These are phyloP conservation scores for Orobanche coerulescens DNA, from an alignment of 257 asterid species.

Conservation along the genomic window DNA sequence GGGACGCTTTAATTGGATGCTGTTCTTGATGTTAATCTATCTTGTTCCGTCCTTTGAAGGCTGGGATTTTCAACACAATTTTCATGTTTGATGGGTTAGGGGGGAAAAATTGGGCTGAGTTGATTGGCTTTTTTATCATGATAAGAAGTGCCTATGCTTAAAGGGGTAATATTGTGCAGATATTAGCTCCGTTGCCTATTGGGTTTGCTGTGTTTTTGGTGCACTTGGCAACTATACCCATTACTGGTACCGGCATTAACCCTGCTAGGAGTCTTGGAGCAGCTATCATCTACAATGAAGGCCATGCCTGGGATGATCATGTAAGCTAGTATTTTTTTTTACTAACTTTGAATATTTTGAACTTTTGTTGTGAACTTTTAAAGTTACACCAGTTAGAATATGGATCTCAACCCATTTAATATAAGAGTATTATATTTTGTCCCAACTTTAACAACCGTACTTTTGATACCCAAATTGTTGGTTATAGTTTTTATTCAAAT, in stretches of 20 bases:
- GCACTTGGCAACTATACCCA: constrained; percentile 47
- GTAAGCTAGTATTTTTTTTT: no score
- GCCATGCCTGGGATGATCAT: constrained; percentile 47
- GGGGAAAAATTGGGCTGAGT: not conserved
- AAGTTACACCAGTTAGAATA: no score
- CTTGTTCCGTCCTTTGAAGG: not conserved
- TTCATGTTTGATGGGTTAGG: not conserved
- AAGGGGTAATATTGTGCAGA: constrained; percentile 22
- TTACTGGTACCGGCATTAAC: constrained; percentile 47
- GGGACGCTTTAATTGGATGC: not conserved
- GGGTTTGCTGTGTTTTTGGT: constrained; percentile 56
- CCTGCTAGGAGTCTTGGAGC: constrained; percentile 58
- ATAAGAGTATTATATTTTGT: no score
- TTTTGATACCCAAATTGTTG: no score
- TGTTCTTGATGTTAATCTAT: not conserved
- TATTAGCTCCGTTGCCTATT: constrained; percentile 54
- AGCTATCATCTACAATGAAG: constrained; percentile 48
- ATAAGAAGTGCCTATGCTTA: not conserved
- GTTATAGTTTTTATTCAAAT: no score
- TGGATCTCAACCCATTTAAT: no score
- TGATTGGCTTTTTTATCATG: not conserved
- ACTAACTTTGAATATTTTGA: no score
- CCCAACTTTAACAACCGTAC: no score
- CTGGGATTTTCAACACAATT: not conserved
- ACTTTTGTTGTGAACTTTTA: no score